These are phyloP conservation scores for Kockiozyma suomiensis DNA, from an alignment of 805 yeast species.

Conservation along the genomic window DNA sequence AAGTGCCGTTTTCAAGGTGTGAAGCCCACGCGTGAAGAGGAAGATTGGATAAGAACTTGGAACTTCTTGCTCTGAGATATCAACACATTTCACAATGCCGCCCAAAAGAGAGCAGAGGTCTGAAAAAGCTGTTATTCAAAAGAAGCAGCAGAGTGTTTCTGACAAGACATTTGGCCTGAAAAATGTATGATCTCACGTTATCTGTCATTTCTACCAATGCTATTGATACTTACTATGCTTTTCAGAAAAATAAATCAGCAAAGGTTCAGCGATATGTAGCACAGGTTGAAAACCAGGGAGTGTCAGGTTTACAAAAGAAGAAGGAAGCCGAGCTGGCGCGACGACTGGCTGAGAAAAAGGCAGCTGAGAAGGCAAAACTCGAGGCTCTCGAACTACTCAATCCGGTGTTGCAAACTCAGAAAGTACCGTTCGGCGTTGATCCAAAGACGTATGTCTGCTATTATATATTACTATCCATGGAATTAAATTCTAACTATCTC, in stretches of 20 bases:
- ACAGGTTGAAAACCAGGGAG: slow-evolving; percentile 67
- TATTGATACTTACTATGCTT: too few species aligned
- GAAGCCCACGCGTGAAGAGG: not conserved
- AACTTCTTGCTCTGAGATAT: too few species aligned
- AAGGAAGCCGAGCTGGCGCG: slow-evolving; percentile 74
- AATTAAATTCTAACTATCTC: not conserved
- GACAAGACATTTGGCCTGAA: slow-evolving; percentile 96
- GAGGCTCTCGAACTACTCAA: slow-evolving; percentile 83
- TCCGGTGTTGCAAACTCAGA: slow-evolving; percentile 67
- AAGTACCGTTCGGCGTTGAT: slow-evolving; percentile 95
- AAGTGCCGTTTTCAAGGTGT: too few species aligned
- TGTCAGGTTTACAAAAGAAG: slow-evolving; percentile 58
- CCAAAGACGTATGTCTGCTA: slow-evolving; percentile 64
- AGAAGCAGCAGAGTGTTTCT: slow-evolving; percentile 62
- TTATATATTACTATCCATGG: not conserved
- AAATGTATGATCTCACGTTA: slow-evolving; percentile 47
- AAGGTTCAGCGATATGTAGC: slow-evolving; percentile 76
- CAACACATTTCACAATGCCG: slow-evolving; percentile 55
- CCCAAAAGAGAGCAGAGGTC: slow-evolving; percentile 71
- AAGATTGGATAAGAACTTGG: too few species aligned
- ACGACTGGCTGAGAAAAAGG: slow-evolving; percentile 77
- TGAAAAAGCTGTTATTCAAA: slow-evolving; percentile 58
- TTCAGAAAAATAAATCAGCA: slow-evolving; percentile 86
- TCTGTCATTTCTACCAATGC: too few species aligned
- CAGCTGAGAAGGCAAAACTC: slow-evolving; percentile 83